A percentile compares a stretch with the other conserved stretches of the same genome.
Evolutionary conservation across 495 filamentous ascomycete species (phyloP).

Genomic region (Penicillium roqueforti): DNA sequence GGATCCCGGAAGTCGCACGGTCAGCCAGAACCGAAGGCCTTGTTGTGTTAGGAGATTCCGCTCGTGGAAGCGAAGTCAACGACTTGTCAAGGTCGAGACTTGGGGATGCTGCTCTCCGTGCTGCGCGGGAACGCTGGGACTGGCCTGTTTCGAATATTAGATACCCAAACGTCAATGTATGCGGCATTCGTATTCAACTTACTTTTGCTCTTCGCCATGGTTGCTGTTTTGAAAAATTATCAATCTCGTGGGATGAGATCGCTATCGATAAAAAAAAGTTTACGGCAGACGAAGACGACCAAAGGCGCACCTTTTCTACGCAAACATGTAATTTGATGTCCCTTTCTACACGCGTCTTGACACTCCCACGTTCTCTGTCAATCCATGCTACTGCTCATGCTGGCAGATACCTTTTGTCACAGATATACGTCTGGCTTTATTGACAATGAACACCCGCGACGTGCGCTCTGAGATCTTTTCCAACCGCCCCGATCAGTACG

Average conservation of each 20-base stretch:
- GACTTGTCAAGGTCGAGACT: conserved; percentile 74
- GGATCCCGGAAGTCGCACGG: conserved; percentile 56
- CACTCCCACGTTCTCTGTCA: background rate
- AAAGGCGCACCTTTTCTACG: conserved; percentile 23
- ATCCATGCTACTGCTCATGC: conserved; percentile 18
- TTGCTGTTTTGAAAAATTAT: conserved; percentile 26
- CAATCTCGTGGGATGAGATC: conserved; percentile 30
- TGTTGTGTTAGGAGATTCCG: conserved; percentile 44
- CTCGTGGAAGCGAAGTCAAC: conserved; percentile 56
- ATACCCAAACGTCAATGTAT: conserved; percentile 3
- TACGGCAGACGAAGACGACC: conserved; percentile 29
- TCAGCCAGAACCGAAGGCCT: conserved; percentile 58
- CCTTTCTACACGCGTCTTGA: conserved; percentile 12
- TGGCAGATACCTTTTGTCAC: conserved; percentile 21
- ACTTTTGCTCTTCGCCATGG: conserved; percentile 50
- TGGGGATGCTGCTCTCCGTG: conserved; percentile 66
- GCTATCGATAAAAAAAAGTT: conserved; percentile 45
- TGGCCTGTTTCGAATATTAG: conserved; percentile 33
- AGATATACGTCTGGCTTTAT: conserved; percentile 13
- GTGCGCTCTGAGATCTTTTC: conserved; percentile 34
- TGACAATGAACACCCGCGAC: conserved; percentile 42
- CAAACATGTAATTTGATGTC: conserved; percentile 3
- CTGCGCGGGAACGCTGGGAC: conserved; percentile 65
- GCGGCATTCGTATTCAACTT: conserved; percentile 19
- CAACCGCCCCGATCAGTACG: conserved; percentile 27